Percentiles rank a stretch among this genome's conserved stretches.
These are phyloP conservation scores for Daldinia sp. DNA, from an alignment of 2,329 filamentous ascomycete species.

Conservation along the genomic window DNA sequence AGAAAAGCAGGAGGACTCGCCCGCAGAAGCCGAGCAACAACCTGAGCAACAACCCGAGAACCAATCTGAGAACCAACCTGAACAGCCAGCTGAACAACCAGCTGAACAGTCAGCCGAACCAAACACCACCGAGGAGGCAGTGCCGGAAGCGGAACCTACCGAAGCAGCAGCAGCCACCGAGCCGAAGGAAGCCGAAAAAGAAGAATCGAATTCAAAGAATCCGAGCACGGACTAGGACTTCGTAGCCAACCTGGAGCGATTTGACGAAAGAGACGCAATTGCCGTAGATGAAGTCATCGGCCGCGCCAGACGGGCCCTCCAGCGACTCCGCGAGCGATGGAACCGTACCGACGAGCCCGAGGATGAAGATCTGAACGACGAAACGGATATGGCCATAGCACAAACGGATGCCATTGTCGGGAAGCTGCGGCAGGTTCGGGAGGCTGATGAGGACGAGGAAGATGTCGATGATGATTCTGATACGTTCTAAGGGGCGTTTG, in stretches of 20 bases:
- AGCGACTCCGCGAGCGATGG: conserved; percentile 23
- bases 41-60: too few species aligned
- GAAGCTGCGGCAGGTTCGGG: conserved; percentile 21
- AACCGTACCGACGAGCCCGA: not conserved
- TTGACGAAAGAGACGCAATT: conserved; percentile 28
- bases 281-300: conserved; percentile 20
- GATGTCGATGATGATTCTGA: conserved; percentile 7
- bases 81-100: not conserved
- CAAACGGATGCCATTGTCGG: conserved; percentile 27
- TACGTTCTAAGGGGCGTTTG: conserved; percentile 1
- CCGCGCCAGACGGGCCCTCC: conserved; percentile 14
- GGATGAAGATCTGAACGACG: conserved; percentile 16
- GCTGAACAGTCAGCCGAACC: not conserved
- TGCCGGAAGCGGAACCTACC: conserved; percentile 5
- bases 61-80: too few species aligned
- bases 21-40: conserved; percentile 7
- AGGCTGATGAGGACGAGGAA: not conserved
- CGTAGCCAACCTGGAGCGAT: conserved; percentile 30
- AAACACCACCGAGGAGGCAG: not conserved
- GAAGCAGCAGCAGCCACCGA: conserved; percentile 21
- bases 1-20: conserved; percentile 38
- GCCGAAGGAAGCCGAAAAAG: conserved; percentile 14
- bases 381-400: conserved; percentile 27
- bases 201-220: conserved; percentile 28
- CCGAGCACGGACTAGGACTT: conserved; percentile 40